Base-by-base conservation (phyloP, 768 basidiomycete species). In the Tricholoma furcatifolium region DNA sequence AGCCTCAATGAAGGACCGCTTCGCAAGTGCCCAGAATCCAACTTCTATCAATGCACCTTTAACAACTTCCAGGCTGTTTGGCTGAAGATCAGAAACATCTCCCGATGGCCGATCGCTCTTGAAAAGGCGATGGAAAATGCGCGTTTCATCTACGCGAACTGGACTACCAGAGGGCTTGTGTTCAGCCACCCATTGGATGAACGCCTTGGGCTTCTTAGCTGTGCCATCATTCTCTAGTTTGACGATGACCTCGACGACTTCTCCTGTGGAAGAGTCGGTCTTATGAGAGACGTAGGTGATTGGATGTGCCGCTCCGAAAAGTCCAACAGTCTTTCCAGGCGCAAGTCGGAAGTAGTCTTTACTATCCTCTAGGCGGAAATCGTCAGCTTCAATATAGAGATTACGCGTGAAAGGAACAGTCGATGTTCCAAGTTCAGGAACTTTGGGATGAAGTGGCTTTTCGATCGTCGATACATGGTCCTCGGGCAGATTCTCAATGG, bases 331-430 rank as follows among this genome's bases (percentile, higher is more conserved):
- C 75, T 98, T 98, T 42, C 95, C 95, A 6, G 97, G 97, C 14
- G 96, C 93, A 42, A 99, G 86, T 38, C 97, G 87, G 84, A 95
- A 98, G 72, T 97, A 99, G 66, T 98, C 95, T 56, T 86, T 86
- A 20, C 92, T 91, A 64, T 96, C 94, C 59, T 91, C 83, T 32
- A 88, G 71, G 47, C 97, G 80, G 79, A 99, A 99, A 70, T 99
- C 97, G 54, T 92, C 89, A 24, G 78, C 76, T 57, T 99, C 96
- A 64, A 98, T 98, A 71, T 90, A 98, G 52, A 99, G 75, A 7
- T 84, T 88, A 18, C 87, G 84, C 10, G 94, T 91, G 71, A 98
- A 91, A 5, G 93, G 93, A 47, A 94, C 81, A 31, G 73, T 81
- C 41, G 87, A 86, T 12, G 80, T 81, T 6, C 97, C 97, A 47